Conservation (phyloP, 495 filamentous ascomycete species). For the Talaromyces nanjingensis region DNA sequence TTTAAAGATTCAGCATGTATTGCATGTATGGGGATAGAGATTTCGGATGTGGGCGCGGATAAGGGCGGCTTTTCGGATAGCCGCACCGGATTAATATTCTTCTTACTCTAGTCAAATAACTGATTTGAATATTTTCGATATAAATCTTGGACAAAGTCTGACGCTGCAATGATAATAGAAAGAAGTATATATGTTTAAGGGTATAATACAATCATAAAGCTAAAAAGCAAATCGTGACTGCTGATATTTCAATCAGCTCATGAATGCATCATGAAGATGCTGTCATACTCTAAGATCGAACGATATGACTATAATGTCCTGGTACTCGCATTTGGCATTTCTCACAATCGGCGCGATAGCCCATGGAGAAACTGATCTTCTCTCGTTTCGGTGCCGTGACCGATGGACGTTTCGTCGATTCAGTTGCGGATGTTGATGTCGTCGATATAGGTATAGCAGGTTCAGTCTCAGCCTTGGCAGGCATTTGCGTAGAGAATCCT, state of each 20-base stretch:
- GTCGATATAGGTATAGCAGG: not conserved
- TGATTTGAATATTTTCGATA: not conserved
- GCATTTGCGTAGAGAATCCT: conserved; percentile 19
- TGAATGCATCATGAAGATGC: not conserved
- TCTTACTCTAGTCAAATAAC: not conserved
- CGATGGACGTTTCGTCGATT: conserved; percentile 21
- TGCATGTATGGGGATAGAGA: not conserved
- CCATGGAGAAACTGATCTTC: conserved; percentile 72
- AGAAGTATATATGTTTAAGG: not conserved
- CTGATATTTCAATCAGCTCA: not conserved
- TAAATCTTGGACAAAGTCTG: not conserved
- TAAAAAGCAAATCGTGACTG: not conserved
- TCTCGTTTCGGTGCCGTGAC: conserved; percentile 40
- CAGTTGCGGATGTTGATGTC: conserved; percentile 18
- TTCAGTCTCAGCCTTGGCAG: not conserved
- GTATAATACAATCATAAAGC: not conserved
- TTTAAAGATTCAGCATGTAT: not conserved
- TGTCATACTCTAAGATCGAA: conserved; percentile 23
- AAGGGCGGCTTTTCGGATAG: conserved; percentile 2
- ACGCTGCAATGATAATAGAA: not conserved
- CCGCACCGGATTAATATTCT: not conserved
- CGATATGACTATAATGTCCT: conserved; percentile 83
- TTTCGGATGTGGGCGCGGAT: conserved; percentile 9
- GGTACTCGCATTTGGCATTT: conserved; percentile 75
- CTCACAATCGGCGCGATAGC: conserved; percentile 78